Conservation (phyloP, 208 protist genomes). For the Acanthamoeba quina region DNA sequence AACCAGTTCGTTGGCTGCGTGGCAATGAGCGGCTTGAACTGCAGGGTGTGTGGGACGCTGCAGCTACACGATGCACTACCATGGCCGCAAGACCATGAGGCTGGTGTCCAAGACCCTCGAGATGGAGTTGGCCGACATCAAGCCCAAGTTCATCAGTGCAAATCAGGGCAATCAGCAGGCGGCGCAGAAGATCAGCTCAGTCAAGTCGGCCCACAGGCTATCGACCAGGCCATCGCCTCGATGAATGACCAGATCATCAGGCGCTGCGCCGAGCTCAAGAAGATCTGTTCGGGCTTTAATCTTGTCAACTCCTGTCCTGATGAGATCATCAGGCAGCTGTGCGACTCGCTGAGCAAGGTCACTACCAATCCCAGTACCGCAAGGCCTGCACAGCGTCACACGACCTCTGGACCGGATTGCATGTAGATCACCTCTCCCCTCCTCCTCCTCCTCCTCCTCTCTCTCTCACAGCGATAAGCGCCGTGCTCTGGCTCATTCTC, state of each 20-base stretch:
- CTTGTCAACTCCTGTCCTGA: too few relatives aligned
- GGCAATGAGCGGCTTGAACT: constrained; percentile 41
- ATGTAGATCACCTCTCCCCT: too few relatives aligned
- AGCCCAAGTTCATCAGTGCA: constrained; percentile 28
- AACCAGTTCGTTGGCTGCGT: constrained; percentile 32
- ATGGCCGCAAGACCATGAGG: constrained; percentile 58
- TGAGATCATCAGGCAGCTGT: constrained; percentile 54
- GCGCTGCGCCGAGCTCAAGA: constrained; percentile 61
- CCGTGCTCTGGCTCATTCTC: too few relatives aligned
- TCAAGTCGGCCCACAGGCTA: background rate
- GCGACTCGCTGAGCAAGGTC: background rate
- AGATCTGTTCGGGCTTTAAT: constrained; percentile 74
- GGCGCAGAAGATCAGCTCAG: background rate
- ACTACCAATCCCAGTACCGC: too few relatives aligned
- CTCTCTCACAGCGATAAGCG: too few relatives aligned
- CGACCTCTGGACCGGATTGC: too few relatives aligned
- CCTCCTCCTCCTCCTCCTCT: too few relatives aligned
- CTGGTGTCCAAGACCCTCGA: background rate
- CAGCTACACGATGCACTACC: constrained; percentile 63
- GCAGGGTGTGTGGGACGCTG: constrained; percentile 25
- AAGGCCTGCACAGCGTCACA: too few relatives aligned
- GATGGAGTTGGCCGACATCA: constrained; percentile 30
- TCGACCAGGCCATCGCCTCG: background rate
- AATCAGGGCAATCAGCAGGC: background rate
- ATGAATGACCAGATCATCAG: constrained; percentile 13